Base-by-base conservation (phyloP, 345 rosid species). In the Corchorus capsularis region DNA sequence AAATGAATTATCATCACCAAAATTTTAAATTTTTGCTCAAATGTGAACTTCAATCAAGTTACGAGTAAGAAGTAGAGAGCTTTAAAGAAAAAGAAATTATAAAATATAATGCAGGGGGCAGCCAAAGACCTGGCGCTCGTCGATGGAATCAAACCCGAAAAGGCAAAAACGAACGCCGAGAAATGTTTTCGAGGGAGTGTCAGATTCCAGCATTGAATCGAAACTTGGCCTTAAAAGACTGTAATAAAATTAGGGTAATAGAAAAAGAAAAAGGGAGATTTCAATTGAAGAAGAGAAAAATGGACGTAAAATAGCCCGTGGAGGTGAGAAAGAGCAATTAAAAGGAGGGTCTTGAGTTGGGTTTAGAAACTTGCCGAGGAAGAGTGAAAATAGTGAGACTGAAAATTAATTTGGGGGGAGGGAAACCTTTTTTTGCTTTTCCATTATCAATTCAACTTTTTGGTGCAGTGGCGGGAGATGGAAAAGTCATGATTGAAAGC, bases 141-240 rank as follows among this genome's bases (percentile, higher is more conserved):
- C 66, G 80, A 77, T 27, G 72, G 89, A 72, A 63, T 88, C 87
- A 84, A 96, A 87, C 50, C 98, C 97, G 53, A 77, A 76, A 71
- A 93, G 94, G 52, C 83, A 79, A 84, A 96, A 93, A 75, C 89
- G 85, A 72, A 93, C 83, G 77, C 94, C 93, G 37, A 75, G 52
- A 80, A 93, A 92, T 73, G 88, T 63, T 62, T 79, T 85, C 60
- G 91, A 73, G 20, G 85, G 78, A 57, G 77, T 69, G 41, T 75
- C 43, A 22, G 77, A 61, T 12, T 84, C 90, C 82, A 65, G n/a
- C 88, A 82, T 86, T n/a, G 77, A 47, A 45, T 10, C 10, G 8
- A 27, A 70, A 73, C 64, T 69, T 70, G 60, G 70, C 59, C 56
- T 72, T 39, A 3, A 8, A 69, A 20, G 16, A 70, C 41, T 4